Percentiles rank a stretch among this genome's conserved stretches.
Evolutionary conservation across 306 rosid genomes (phyloP).

Genomic region (Vigna nakashimae): DNA sequence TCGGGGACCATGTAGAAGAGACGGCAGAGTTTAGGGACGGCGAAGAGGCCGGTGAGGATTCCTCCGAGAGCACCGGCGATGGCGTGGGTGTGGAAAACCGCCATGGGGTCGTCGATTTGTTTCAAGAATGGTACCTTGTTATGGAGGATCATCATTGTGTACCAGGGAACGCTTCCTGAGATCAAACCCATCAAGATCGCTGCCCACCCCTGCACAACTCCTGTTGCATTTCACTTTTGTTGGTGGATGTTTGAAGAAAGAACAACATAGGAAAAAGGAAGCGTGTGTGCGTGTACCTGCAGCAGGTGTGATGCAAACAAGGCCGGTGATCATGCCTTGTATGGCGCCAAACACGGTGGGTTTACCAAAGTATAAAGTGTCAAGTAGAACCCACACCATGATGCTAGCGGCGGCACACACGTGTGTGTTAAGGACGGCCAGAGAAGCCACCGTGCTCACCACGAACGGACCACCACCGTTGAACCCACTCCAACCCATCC

Average conservation of each 20-base stretch:
- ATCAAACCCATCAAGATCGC: conserved; percentile 60
- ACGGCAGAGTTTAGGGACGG: conserved; percentile 58
- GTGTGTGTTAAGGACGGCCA: conserved; percentile 60
- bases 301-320: conserved; percentile 62
- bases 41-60: conserved; percentile 58
- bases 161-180: conserved; percentile 62
- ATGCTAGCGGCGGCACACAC: conserved; percentile 55
- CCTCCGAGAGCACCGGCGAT: conserved; percentile 57
- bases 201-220: conserved; percentile 68
- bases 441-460: conserved; percentile 51
- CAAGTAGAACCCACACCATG: conserved; percentile 52
- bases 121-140: conserved; percentile 42
- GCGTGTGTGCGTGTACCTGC: conserved; percentile 28
- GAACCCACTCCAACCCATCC: conserved; percentile 76
- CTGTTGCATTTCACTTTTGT: too few species aligned
- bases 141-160: conserved; percentile 62
- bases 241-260: too few species aligned
- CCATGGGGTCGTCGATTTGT: conserved; percentile 58
- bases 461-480: conserved; percentile 61
- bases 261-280: too few species aligned
- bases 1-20: conserved; percentile 58
- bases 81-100: conserved; percentile 64
- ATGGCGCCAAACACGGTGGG: conserved; percentile 60
- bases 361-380: conserved; percentile 48
- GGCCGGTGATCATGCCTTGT: conserved; percentile 66